Evolutionary conservation across 306 rosid species (phyloP), one percentile per base, ranked within the genome.

Genomic region (Dalbergia cochinchinensis): DNA sequence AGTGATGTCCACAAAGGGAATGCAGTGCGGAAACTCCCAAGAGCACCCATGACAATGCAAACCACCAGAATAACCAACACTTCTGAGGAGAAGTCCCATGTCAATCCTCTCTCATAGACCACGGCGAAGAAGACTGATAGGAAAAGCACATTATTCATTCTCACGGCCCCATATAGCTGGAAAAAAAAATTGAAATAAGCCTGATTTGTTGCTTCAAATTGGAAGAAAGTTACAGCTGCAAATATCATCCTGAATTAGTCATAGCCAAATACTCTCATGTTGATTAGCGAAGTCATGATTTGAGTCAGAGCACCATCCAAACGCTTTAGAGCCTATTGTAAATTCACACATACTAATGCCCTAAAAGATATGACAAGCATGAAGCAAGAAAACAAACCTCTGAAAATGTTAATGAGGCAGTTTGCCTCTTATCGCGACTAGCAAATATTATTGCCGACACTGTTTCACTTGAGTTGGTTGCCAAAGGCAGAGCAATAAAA

Each of bases 401-500:
- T 4, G 99, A 95, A 79, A 88, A 95, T 53, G 99, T 95, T 35
- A 90, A 83, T 1, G 99, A 95, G 51, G 98, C 88, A 20, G 98
- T 93, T 89, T 66, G 82, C n/a, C 86, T 79, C 88, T 88, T 93
- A 69, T 90, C 88, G 47, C 99, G 94, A 78, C 96, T 91, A 19
- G 98, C 93, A 48, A 91, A 93, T 80, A 89, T 91, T 20, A 95
- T 88, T 26, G 98, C 96, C 4, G 98, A 82, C 20, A 95, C 97
- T 34, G 97, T 94, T 86, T 90, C 98, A 64, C 98, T 91, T n/a
- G 99, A 89, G 88, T 90, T 93, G 34, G 99, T 95, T 78, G 95
- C 97, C 65, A 95, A 80, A 78, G 99, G 99, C 15, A 93, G 88
- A 4, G 71, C 85, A 22, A 95, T 89, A 82, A 95, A 95, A 8